Evolutionary conservation across 768 basidiomycete genomes (phyloP).

Genomic region (Collybiopsis confluens): DNA sequence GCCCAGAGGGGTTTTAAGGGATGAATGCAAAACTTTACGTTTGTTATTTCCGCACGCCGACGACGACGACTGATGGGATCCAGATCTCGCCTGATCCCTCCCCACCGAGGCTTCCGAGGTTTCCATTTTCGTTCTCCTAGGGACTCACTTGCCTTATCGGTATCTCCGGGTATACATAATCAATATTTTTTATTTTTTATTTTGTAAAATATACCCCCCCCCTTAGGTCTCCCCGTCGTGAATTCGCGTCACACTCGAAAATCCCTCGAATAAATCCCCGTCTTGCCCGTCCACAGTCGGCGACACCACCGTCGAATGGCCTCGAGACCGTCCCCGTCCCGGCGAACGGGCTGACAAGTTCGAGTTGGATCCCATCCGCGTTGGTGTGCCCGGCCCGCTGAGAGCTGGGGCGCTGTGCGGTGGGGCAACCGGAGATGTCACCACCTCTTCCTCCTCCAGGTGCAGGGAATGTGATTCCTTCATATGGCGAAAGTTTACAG

Average conservation of each 20-base stretch:
- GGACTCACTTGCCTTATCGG: too few species aligned
- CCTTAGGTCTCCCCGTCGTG: conserved; percentile 62
- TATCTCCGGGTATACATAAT: too few species aligned
- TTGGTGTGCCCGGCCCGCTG: background rate
- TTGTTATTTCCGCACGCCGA: background rate
- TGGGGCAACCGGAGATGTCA: conserved; percentile 10
- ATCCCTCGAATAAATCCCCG: conserved; percentile 78
- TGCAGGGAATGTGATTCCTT: conserved; percentile 91
- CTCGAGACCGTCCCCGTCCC: conserved; percentile 27
- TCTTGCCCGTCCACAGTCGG: conserved; percentile 36
- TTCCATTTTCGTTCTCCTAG: too few species aligned
- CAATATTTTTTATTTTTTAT: too few species aligned
- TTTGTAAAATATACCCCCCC: too few species aligned
- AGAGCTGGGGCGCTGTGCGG: conserved; percentile 1
- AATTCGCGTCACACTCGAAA: conserved; percentile 86
- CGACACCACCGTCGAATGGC: conserved; percentile 26
- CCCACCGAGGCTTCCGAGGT: background rate
- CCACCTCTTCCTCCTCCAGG: conserved; percentile 59
- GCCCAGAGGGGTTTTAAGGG: conserved; percentile 20
- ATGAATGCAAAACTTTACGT: conserved; percentile 36
- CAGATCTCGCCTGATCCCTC: background rate
- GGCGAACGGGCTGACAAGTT: conserved; percentile 10
- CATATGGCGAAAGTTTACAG: conserved; percentile 85
- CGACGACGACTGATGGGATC: background rate
- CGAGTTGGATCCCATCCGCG: background rate